Base-by-base conservation (phyloP, 768 basidiomycete species). In the Hebeloma cylindrosporum region DNA sequence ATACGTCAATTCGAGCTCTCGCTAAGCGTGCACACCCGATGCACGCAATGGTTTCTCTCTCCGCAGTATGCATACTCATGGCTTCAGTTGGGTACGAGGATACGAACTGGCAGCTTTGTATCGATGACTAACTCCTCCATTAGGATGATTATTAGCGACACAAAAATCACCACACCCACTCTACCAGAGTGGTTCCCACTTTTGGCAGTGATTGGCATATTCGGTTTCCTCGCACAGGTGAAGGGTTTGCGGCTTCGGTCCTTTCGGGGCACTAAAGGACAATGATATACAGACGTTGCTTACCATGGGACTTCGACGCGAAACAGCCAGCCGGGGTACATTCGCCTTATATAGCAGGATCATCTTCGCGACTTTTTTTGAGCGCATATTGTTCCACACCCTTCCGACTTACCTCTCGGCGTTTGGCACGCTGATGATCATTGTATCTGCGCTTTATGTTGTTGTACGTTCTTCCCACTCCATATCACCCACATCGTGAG, bases 11-110 rank as follows among this genome's bases (percentile, higher is more conserved):
- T 20, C 78, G 88, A 7, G 77, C 78, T 1, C 87, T 93, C 27
- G 90, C 90, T 0, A 82, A 76, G 46, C 74, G 83, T 4, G 89
- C 89, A 1, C 83, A 87, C 51, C 71, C 89, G 1, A 61, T 91
- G 45, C 91, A 94, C 59, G 70, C 77, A 2, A 72, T 92, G 54
- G 64, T 74, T 0, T 88, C 78, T 42, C 91, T 85, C 60, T 80
- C 84, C 1, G 60, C 73, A 6, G 70, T 77, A 51, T 83, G 78
- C 40, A 73, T 82, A 0, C 43, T 71, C 20, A 63, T 67, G 20
- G 65, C 71, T 1, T 39, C 58, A 7, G 47, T 65, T 20, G 60
- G 60, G 72, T 74, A 47, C n/a, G n/a, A 25, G 69, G n/a, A n/a
- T n/a, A n/a, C n/a, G n/a, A n/a, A n/a, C n/a, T n/a, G 17, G 16